Evolutionary conservation across 2,329 filamentous ascomycete genomes (phyloP).

Genomic region (Ceratocystis variospora): DNA sequence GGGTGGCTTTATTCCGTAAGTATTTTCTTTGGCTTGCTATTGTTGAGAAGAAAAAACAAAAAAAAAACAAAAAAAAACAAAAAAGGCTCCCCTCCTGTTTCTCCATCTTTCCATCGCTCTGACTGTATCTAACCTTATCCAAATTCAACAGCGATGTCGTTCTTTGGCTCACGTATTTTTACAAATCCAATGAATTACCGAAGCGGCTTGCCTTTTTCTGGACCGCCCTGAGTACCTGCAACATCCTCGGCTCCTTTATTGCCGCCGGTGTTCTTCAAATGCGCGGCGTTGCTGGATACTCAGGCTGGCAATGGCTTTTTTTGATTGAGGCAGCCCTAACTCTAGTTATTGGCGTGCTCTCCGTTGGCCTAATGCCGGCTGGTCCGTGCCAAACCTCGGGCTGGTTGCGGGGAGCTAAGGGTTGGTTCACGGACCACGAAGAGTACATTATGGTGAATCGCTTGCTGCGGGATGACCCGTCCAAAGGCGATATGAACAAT

Average conservation of each 20-base stretch:
- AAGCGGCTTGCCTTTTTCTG: slow-evolving; percentile 25
- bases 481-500: slow-evolving; percentile 49
- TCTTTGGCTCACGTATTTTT: slow-evolving; percentile 26
- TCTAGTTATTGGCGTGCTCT: slow-evolving; percentile 31
- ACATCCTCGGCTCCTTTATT: slow-evolving; percentile 33
- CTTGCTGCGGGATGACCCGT: slow-evolving; percentile 45
- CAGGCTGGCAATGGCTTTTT: slow-evolving; percentile 30
- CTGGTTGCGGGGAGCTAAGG: slow-evolving; percentile 43
- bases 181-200: slow-evolving; percentile 25
- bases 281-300: slow-evolving; percentile 28
- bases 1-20: slow-evolving; percentile 38
- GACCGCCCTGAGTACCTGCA: slow-evolving; percentile 23
- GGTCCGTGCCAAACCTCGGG: slow-evolving; percentile 37
- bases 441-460: slow-evolving; percentile 50
- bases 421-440: slow-evolving; percentile 49
- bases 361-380: slow-evolving; percentile 34
- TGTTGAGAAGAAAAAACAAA: not conserved
- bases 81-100: too few relatives aligned
- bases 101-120: not conserved
- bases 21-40: slow-evolving; percentile 4
- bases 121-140: not conserved
- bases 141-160: slow-evolving; percentile 22
- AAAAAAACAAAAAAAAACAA: too few relatives aligned
- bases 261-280: slow-evolving; percentile 30
- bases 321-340: slow-evolving; percentile 24